A percentile compares a stretch with the other conserved stretches of the same genome.
These are phyloP conservation scores for Hypoxylon sp. DNA, from an alignment of 2,329 filamentous ascomycete species.

Conservation along the genomic window DNA sequence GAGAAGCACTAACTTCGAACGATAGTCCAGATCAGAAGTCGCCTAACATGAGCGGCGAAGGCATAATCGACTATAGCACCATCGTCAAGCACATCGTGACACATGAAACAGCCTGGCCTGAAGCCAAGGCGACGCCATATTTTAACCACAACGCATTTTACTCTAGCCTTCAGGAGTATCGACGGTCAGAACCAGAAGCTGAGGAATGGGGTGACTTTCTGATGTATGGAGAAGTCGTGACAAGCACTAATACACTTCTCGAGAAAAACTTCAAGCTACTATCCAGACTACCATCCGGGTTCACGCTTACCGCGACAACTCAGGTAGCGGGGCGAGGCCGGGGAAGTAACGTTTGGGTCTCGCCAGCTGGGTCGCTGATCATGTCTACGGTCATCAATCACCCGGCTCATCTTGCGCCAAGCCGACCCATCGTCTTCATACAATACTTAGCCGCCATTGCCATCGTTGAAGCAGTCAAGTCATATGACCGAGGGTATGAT, in stretches of 20 bases:
- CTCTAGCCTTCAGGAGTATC: constrained; percentile 76
- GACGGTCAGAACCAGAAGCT: constrained; percentile 67
- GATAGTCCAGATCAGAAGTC: constrained; percentile 49
- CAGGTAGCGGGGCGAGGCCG: constrained; percentile 91
- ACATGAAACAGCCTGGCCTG: constrained; percentile 77
- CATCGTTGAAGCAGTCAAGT: constrained; percentile 84
- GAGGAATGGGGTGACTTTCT: constrained; percentile 80
- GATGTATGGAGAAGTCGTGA: constrained; percentile 91
- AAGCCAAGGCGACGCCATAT: constrained; percentile 79
- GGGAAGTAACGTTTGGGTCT: constrained; percentile 94
- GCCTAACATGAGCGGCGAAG: constrained; percentile 59
- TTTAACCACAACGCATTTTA: constrained; percentile 90
- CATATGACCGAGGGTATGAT: constrained; percentile 81
- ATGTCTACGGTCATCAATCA: constrained; percentile 93
- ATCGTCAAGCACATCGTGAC: constrained; percentile 80
- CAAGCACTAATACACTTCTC: constrained; percentile 91
- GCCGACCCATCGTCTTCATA: constrained; percentile 88
- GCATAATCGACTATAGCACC: constrained; percentile 79
- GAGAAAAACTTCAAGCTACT: constrained; percentile 90
- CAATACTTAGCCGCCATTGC: constrained; percentile 94
- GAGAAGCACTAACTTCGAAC: constrained; percentile 63
- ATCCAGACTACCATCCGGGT: constrained; percentile 82
- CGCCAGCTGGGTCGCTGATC: constrained; percentile 85
- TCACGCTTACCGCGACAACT: constrained; percentile 87
- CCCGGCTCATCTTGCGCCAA: constrained; percentile 76